Base-by-base conservation (phyloP, 306 rosid species). In the Gastrolobium bilobum region DNA sequence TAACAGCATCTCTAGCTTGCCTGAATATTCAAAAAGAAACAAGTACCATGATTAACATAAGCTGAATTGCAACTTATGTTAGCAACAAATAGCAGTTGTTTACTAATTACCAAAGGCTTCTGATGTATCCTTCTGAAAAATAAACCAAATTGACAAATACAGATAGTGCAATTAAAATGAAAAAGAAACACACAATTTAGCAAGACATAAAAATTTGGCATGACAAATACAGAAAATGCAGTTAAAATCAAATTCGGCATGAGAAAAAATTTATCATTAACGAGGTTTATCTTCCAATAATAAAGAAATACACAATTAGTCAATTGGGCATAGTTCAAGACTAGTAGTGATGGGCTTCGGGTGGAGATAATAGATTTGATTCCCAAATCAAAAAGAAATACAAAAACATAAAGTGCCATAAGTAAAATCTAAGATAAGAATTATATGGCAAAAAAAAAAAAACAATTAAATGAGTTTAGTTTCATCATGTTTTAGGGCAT, bases 1-100 rank as follows among this genome's bases (percentile, higher is more conserved):
- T 94, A 20, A 90, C 84, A 67, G 80, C 92, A 57, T 89, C 97
- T 80, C 81, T 89, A 78, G 95, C 92, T 79, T 89, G 92, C 86
- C 98, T 94, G 89, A 87, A 77, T 56, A 58, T 39, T 78, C 69
- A 59, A 76, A 78, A 70, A 29, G 33, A 30, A 77, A 59, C 43
- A 71, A 71, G 58, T 53, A 47, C 20, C 62, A 53, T 47, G 35
- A 47, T 68, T 4, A 31, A 50, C 58, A 46, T 26, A 50, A 9
- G 37, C 50, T 14, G 48, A 42, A 30, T 69, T 10, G 46, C 38
- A 76, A 68, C 13, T 52, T 48, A 82, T 14, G 78, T 82, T 50
- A 51, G 54, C 62, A 62, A 6, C 68, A 61, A 59, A 63, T 67
- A 52, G 60, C 50, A 75, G 62, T 35, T 20, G 50, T 72, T 15